These are phyloP conservation scores for Sclerotinia spermophila DNA, from an alignment of 2,329 filamentous ascomycete genomes.

Conservation along the genomic window DNA sequence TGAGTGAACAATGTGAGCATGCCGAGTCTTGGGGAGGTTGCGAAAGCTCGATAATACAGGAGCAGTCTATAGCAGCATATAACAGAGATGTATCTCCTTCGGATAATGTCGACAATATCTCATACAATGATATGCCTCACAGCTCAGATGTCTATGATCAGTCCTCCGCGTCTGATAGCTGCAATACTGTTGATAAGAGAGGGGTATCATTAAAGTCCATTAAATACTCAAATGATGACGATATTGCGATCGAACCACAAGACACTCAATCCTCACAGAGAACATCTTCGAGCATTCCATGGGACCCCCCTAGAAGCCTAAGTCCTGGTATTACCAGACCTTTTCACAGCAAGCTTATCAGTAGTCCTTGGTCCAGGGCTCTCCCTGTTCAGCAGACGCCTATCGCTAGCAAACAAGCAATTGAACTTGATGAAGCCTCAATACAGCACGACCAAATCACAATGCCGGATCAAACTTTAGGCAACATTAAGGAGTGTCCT, in stretches of 20 bases:
- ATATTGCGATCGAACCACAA: neutral
- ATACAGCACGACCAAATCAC: neutral
- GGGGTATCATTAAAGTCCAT: too few relatives aligned
- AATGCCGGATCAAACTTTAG: neutral
- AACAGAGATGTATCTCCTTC: neutral
- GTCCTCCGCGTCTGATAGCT: neutral
- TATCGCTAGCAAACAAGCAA: neutral
- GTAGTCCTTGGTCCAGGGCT: too few relatives aligned
- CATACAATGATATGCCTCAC: neutral
- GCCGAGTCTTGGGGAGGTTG: neutral
- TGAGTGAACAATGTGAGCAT: neutral
- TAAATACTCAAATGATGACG: neutral
- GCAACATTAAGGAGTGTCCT: neutral
- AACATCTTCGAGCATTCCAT: constrained; percentile 13
- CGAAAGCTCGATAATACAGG: neutral
- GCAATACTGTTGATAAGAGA: neutral
- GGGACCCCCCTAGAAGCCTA: neutral
- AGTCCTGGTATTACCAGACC: neutral
- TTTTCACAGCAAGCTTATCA: neutral
- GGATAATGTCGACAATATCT: neutral
- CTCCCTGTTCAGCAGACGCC: neutral
- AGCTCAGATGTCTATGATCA: neutral
- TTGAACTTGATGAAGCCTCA: neutral
- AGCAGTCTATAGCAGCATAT: neutral
- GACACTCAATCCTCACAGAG: neutral